Evolutionary conservation across 805 yeast genomes (phyloP).

Genomic region (Suhomyces prunicola): DNA sequence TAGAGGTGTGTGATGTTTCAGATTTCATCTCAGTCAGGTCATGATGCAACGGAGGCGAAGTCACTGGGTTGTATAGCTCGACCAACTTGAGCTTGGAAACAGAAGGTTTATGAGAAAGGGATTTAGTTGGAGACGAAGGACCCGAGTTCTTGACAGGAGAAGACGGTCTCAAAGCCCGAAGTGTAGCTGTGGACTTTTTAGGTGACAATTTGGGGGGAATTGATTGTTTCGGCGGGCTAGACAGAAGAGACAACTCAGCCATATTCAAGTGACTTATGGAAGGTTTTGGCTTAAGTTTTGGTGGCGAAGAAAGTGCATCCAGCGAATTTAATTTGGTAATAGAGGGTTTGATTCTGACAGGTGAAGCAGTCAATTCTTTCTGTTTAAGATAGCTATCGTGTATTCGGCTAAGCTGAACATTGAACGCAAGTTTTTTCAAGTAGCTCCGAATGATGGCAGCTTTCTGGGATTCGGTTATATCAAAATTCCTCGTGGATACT

Average conservation of each 20-base stretch:
- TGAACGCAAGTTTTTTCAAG: conserved; percentile 51
- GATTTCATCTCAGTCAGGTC: conserved; percentile 1
- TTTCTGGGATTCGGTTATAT: conserved; percentile 31
- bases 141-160: conserved; percentile 3
- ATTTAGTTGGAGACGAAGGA: conserved; percentile 13
- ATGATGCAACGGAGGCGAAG: conserved; percentile 12
- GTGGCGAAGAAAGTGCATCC: not conserved
- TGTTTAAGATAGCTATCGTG: conserved; percentile 37
- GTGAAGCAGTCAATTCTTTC: not conserved
- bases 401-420: conserved; percentile 64
- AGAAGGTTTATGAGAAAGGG: conserved; percentile 19
- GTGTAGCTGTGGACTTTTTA: conserved; percentile 6
- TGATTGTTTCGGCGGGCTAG: conserved; percentile 5
- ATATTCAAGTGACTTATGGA: not conserved
- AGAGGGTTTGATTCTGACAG: not conserved
- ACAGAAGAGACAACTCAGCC: not conserved
- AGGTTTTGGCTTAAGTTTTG: not conserved
- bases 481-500: not conserved
- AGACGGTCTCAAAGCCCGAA: not conserved
- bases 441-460: conserved; percentile 45
- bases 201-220: conserved; percentile 10
- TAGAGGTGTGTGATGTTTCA: conserved; percentile 2
- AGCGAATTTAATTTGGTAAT: conserved; percentile 1
- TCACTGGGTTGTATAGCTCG: conserved; percentile 24
- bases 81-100: conserved; percentile 19